Evolutionary conservation across 495 filamentous ascomycete species (phyloP), one percentile per base, ranked within the genome.

Genomic region (Aspergillus haitiensis): DNA sequence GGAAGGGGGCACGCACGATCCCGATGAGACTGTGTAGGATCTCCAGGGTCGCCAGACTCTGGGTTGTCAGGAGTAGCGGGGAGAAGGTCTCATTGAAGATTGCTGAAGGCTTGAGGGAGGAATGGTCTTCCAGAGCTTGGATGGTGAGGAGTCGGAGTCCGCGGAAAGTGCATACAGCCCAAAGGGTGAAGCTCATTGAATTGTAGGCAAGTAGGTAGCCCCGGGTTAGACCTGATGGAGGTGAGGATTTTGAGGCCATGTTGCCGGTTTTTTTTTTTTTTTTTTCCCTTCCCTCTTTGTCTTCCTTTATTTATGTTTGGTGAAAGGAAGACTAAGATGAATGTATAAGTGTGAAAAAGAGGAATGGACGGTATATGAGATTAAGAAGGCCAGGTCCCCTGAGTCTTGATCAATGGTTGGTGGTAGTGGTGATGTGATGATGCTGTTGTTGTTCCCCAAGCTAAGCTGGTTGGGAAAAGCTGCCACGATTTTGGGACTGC

Each of bases 181-280:
- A 98, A 59, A 92, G 81, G 45, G 86, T 55, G 55, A 89, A 84
- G 63, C 84, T 91, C 60, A 87, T 64, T 63, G 84, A 75, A 72
- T 97, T 98, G 84, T 97, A 98, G 68, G 83, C 70, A 70, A 89
- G 81, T 42, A 97, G 84, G 77, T 96, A 96, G 54, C 56, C 67
- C 67, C 15, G 72, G 61, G 58, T 42, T 0, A 70, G 58, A 48
- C 63, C 63, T 18, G 71, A 64, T 51, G 48, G 54, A 32, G 58
- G 48, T 48, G 55, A 21, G 6, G 44, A 52, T 57, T 60, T 60
- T 46, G 27, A n/a, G 49, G 37, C 21, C 48, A 51, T 51, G 44
- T 21, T 42, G 39, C 1, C 8, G 44, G 21, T 21, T 21, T 18
- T 13, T 18, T 47, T 18, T 46, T 46, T 11, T 46, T 16, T 47